Percentiles rank a stretch among this genome's conserved stretches.
Conservation (phyloP, 805 yeast genomes). For the Kluyveromyces nonfermentans region DNA sequence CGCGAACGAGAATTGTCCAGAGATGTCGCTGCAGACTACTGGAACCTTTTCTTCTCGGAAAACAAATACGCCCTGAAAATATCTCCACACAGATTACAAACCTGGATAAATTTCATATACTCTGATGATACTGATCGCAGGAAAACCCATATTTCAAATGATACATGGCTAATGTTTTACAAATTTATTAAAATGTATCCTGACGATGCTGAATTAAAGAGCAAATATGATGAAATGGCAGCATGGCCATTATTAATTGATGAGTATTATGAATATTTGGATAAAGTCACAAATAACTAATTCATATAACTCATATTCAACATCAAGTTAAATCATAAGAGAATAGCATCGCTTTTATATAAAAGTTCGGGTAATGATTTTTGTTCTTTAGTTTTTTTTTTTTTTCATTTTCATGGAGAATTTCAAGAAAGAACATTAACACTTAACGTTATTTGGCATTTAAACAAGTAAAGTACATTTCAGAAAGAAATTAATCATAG, state of each 20-base stretch:
- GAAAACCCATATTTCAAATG: conserved; percentile 49
- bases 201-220: conserved; percentile 41
- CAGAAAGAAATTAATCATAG: too few relatives aligned
- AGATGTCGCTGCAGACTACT: conserved; percentile 64
- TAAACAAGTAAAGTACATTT: too few relatives aligned
- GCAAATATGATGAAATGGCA: conserved; percentile 61
- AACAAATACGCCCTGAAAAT: conserved; percentile 10
- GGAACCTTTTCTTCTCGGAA: conserved; percentile 53
- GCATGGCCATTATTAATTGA: conserved; percentile 93
- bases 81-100: conserved; percentile 30
- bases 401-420: not conserved
- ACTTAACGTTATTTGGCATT: too few relatives aligned
- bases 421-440: not conserved
- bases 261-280: conserved; percentile 57
- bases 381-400: too few relatives aligned
- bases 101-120: conserved; percentile 52
- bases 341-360: too few relatives aligned
- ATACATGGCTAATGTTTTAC: conserved; percentile 78
- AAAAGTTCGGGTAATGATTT: not conserved
- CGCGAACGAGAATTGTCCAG: conserved; percentile 46
- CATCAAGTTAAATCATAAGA: too few relatives aligned
- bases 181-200: conserved; percentile 49
- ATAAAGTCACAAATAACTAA: conserved; percentile 7
- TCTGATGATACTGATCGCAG: conserved; percentile 21
- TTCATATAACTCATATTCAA: not conserved